Evolutionary conservation across 257 asterid genomes (phyloP).

Genomic region (Fraxinus pennsylvanica): DNA sequence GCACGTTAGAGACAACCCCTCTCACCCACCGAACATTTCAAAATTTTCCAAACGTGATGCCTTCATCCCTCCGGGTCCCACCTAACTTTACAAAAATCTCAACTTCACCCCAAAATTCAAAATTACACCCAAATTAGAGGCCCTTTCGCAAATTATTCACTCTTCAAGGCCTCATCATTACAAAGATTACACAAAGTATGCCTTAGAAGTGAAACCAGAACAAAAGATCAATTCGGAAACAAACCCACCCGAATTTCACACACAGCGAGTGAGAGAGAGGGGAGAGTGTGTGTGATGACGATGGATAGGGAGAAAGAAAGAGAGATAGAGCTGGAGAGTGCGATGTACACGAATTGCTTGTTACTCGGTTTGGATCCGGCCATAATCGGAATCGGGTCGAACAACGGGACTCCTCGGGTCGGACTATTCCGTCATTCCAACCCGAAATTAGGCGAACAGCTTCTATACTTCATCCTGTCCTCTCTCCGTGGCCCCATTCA

Average conservation of each 20-base stretch:
- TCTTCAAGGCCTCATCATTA: slow-evolving; percentile 13
- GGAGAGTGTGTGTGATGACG: slow-evolving; percentile 61
- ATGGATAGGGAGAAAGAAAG: slow-evolving; percentile 99
- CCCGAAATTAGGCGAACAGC: slow-evolving; percentile 99
- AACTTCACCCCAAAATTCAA: slow-evolving; percentile 24
- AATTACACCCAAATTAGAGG: slow-evolving; percentile 8
- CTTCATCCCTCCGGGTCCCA: slow-evolving; percentile 36
- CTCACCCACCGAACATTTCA: slow-evolving; percentile 38
- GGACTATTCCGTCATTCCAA: slow-evolving; percentile 98
- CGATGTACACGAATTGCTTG: slow-evolving; percentile 99
- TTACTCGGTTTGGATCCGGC: slow-evolving; percentile 93
- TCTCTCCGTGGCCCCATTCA: slow-evolving; percentile 97
- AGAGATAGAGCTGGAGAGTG: slow-evolving; percentile 98
- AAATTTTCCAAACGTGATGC: slow-evolving; percentile 34
- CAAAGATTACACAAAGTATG: not conserved
- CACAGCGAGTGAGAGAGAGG: slow-evolving; percentile 31
- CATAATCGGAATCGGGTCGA: slow-evolving; percentile 82
- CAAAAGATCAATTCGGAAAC: slow-evolving; percentile 40
- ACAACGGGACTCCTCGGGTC: slow-evolving; percentile 79
- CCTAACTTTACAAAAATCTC: slow-evolving; percentile 19
- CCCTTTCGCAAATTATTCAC: slow-evolving; percentile 13
- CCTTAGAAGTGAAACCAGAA: slow-evolving; percentile 26
- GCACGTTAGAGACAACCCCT: slow-evolving; percentile 42
- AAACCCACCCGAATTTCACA: slow-evolving; percentile 28
- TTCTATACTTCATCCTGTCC: slow-evolving; percentile 82